These are phyloP conservation scores for Zalerion maritima DNA, from an alignment of 495 filamentous ascomycete species.

Conservation along the genomic window DNA sequence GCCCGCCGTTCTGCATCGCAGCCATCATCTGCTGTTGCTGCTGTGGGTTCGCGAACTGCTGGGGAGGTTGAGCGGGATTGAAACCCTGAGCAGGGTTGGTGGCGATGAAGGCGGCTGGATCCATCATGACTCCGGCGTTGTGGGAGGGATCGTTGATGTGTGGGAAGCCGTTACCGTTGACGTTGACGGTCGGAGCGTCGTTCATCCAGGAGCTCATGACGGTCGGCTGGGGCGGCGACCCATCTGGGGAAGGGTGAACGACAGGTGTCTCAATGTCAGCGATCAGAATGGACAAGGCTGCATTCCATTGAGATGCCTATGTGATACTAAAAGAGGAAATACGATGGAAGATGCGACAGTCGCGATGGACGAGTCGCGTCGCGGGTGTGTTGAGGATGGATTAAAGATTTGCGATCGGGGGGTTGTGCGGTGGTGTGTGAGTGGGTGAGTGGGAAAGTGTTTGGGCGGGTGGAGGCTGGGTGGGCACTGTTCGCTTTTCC, in stretches of 20 bases:
- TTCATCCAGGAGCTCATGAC: constrained; percentile 78
- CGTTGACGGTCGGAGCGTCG: constrained; percentile 56
- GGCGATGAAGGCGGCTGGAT: constrained; percentile 37
- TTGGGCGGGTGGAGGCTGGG: background rate
- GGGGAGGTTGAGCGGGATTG: constrained; percentile 27
- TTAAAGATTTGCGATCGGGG: background rate
- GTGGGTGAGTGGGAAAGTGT: background rate
- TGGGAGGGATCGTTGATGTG: constrained; percentile 39
- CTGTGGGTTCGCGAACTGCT: constrained; percentile 43
- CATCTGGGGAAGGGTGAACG: constrained; percentile 43
- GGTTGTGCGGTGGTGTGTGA: background rate
- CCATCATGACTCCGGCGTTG: constrained; percentile 37
- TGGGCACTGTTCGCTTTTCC: too few species aligned
- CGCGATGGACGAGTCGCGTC: background rate
- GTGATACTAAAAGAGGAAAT: constrained; percentile 1
- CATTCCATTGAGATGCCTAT: constrained; percentile 9
- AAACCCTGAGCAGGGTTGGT: constrained; percentile 30
- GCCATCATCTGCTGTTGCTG: constrained; percentile 41
- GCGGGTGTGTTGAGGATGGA: background rate
- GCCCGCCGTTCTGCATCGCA: constrained; percentile 71
- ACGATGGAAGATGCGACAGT: background rate
- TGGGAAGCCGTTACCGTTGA: constrained; percentile 67
- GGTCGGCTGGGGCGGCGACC: constrained; percentile 36
- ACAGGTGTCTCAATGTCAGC: constrained; percentile 32
- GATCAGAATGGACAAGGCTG: constrained; percentile 17